Evolutionary conservation across 2,329 filamentous ascomycete genomes (phyloP), one percentile per base, ranked within the genome.

Genomic region (Phoma sp.): DNA sequence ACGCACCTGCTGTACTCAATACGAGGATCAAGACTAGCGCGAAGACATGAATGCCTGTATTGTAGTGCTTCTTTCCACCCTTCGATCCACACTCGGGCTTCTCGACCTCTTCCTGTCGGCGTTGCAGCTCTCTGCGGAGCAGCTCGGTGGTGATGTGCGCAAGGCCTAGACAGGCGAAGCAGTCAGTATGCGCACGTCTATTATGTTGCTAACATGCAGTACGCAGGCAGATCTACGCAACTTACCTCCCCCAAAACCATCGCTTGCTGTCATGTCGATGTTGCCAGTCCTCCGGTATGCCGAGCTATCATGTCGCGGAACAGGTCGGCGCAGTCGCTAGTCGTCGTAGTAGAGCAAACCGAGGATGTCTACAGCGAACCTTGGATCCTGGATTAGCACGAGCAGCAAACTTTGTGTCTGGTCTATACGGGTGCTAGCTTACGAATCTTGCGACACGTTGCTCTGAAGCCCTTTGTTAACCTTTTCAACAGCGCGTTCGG

Each of bases 21-120:
- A 74, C 67, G 47, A 86, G 76, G 55, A 86, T 84, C 44, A 86
- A 73, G 47, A 85, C 69, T 57, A 86, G 72, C n/a, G 84, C 84
- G 62, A 80, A 77, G 50, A 86, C 81, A 69, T 86, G 84, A 35
- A 82, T 70, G 4, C 78, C 73, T 22, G 82, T 81, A 66, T 85
- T 84, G 67, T 86, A 86, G 55, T 70, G 65, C 18, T 78, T 80
- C 47, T 72, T 75, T 11, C 57, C 66, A 23, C 72, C 70, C 38
- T 77, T 77, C n/a, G 80, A 82, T 24, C 82, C 83, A 67, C 83
- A 86, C 38, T 71, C 61, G n/a, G 83, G 83, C 35, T 70, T 71
- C 33, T 67, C 69, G 25, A 18, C 46, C 32, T 59, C 41, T 46
- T 77, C 71, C 64, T 82, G 77, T 67, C 83, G 73, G 63, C 81